Evolutionary conservation across 1,284 basidiomycete genomes (phyloP), one percentile per base, ranked within the genome.

Genomic region (Boletus semigastroideus): DNA sequence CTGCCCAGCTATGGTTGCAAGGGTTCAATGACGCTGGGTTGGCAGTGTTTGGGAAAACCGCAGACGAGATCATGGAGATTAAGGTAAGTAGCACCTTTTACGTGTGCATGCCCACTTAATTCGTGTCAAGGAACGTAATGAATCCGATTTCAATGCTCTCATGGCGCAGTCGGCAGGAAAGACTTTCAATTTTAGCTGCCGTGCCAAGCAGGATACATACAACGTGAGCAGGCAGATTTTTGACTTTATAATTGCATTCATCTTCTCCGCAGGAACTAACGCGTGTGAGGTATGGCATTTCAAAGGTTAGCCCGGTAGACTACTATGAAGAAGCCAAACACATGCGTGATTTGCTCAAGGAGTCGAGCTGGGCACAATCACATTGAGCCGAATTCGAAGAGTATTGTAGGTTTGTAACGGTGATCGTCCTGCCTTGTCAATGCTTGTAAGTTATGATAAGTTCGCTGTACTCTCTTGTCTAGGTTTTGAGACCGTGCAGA

Each of bases 1-100:
- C 92, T 14, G 87, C 86, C 19, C 90, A 94, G 67, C 81, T 87
- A 25, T 99, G 96, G 96, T 74, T 99, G 40, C 91, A 91, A 53
- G 94, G 92, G 1, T 99, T 99, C 78, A 98, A 99, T 69, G 97
- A 99, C 14, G 84, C 90, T 28, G 96, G 94, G 3, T 71, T 85
- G 53, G 74, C 77, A 19, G 72, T 98, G 13, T 85, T 99, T 58
- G 90, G 84, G 31, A 86, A 86, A 74, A 74, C 82, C 17, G 97
- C 94, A 14, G 85, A 94, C 64, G 87, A 96, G 40, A 72, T 98
- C 30, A 73, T 89, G 54, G 77, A 78, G 33, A 75, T 94, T 54
- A 90, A 81, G 76, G 91, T 70, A 22, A 33, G 50, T 33, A 31
- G 3, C 1, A 40, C 9, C 1, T 41, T 3, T 1, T 22, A 7